Percentiles rank a stretch among this genome's conserved stretches.
Conservation (phyloP, 2,329 filamentous ascomycete species). For the Ophiobolus disseminans region DNA sequence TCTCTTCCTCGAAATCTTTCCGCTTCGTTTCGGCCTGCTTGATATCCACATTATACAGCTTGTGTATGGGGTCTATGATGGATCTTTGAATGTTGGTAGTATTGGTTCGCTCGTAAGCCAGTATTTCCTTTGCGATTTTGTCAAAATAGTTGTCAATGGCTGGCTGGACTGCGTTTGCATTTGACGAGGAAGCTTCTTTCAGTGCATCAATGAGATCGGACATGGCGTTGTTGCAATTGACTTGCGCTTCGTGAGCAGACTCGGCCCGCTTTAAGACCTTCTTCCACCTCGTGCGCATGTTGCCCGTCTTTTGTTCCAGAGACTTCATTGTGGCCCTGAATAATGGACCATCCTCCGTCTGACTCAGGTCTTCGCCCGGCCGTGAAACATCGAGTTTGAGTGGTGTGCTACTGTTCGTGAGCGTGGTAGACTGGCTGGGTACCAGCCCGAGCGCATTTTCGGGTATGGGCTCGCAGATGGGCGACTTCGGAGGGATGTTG, state of each 20-base stretch:
- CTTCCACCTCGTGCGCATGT: slow-evolving; percentile 93
- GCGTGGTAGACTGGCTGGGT: slow-evolving; percentile 49
- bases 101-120: slow-evolving; percentile 86
- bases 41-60: slow-evolving; percentile 93
- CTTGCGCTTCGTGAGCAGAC: slow-evolving; percentile 79
- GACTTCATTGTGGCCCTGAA: slow-evolving; percentile 98
- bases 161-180: slow-evolving; percentile 95
- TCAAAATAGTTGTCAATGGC: slow-evolving; percentile 98
- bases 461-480: slow-evolving; percentile 56
- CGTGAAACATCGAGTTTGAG: slow-evolving; percentile 91
- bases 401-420: slow-evolving; percentile 36
- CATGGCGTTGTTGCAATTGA: slow-evolving; percentile 85
- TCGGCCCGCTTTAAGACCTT: slow-evolving; percentile 95
- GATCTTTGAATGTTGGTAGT: slow-evolving; percentile 84
- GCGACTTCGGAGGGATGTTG: slow-evolving; percentile 54
- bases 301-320: slow-evolving; percentile 93
- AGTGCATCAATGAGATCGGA: slow-evolving; percentile 83
- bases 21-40: slow-evolving; percentile 97
- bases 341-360: slow-evolving; percentile 87
- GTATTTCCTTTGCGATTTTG: slow-evolving; percentile 90
- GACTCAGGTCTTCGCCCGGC: slow-evolving; percentile 81
- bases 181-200: slow-evolving; percentile 85
- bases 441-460: slow-evolving; percentile 56
- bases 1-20: slow-evolving; percentile 98
- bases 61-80: slow-evolving; percentile 91